Percentiles rank a stretch among this genome's conserved stretches.
phyloP scores from a whole-genome alignment of 805 yeast species.

The Wickerhamiella vanderwaltii region DNA sequence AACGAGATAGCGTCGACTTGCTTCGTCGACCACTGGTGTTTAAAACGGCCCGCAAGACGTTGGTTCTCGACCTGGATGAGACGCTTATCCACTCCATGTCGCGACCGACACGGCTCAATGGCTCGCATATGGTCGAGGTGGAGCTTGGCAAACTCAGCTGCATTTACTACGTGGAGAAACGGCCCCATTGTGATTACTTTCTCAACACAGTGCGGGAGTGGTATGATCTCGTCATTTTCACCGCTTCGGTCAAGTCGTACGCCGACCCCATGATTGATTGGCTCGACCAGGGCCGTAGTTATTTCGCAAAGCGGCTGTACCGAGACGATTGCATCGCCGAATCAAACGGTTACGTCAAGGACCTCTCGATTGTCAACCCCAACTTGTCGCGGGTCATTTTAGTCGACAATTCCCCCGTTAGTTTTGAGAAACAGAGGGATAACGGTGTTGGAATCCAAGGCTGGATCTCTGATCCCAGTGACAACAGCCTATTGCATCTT shows the following conservation, averaged over 20 bases:
- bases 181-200: conserved; percentile 86
- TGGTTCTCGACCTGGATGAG: conserved; percentile 85
- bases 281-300: conserved; percentile 47
- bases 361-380: conserved; percentile 38
- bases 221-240: conserved; percentile 83
- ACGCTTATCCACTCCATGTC: conserved; percentile 87
- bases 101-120: conserved; percentile 33
- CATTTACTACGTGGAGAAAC: conserved; percentile 75
- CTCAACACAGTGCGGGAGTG: conserved; percentile 65
- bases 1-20: conserved; percentile 4
- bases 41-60: conserved; percentile 30
- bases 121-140: conserved; percentile 71
- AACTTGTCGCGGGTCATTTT: conserved; percentile 62
- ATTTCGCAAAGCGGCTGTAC: conserved; percentile 52
- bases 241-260: conserved; percentile 88
- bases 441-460: conserved; percentile 93
- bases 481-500: conserved; percentile 65
- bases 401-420: conserved; percentile 86
- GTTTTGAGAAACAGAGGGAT: conserved; percentile 69
- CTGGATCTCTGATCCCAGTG: conserved; percentile 95
- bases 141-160: conserved; percentile 57
- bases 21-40: conserved; percentile 9
- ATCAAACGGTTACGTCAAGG: conserved; percentile 74
- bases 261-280: conserved; percentile 96
- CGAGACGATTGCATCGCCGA: conserved; percentile 62